These are phyloP conservation scores for Hordeum marinum DNA, from an alignment of 176 grass and related monocot genomes.

Conservation along the genomic window DNA sequence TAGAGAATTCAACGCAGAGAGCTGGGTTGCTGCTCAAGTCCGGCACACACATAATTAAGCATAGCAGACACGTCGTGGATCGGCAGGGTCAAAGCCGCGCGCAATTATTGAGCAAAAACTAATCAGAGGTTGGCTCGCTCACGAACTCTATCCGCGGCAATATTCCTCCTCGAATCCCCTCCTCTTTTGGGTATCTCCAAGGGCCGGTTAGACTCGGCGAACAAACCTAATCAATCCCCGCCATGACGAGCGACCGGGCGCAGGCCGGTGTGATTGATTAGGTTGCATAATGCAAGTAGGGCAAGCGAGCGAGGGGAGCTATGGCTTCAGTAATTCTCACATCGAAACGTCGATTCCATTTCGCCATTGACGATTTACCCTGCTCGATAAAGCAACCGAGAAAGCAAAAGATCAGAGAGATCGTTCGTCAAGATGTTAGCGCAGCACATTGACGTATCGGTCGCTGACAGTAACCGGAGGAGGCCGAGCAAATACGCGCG, in stretches of 20 bases:
- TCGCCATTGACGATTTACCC: neutral
- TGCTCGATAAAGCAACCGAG: neutral
- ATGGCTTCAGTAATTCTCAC: neutral
- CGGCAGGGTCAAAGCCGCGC: slow-evolving; percentile 24
- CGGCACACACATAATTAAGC: neutral
- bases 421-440: neutral
- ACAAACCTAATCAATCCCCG: neutral
- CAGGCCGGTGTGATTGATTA: neutral
- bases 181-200: slow-evolving; percentile 41
- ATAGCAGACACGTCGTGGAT: neutral
- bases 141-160: slow-evolving; percentile 35
- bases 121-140: neutral
- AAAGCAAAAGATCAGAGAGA: neutral
- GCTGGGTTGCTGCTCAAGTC: neutral
- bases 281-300: slow-evolving; percentile 21
- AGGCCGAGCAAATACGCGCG: neutral
- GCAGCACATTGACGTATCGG: neutral
- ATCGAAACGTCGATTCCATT: neutral
- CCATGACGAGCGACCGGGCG: slow-evolving; percentile 19
- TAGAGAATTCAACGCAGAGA: neutral
- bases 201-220: slow-evolving; percentile 22
- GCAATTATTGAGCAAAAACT: slow-evolving; percentile 39
- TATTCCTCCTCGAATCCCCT: slow-evolving; percentile 7
- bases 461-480: neutral
- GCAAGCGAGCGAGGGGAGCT: neutral